Conservation (phyloP, 2,329 filamentous ascomycete species). For the Didymella exigua region DNA sequence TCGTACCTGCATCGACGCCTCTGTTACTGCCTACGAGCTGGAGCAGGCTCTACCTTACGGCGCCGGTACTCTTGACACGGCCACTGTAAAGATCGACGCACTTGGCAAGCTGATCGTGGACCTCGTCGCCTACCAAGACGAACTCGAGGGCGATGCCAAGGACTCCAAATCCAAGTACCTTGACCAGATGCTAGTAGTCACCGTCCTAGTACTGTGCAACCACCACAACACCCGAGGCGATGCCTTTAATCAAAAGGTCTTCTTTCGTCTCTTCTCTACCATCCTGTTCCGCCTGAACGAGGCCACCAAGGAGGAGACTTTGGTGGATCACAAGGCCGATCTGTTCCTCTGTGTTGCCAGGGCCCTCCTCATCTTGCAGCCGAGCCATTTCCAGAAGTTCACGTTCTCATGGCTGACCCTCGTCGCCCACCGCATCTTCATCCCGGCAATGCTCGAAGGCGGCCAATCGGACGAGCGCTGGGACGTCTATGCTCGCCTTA, state of each 20-base stretch:
- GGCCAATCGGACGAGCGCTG: constrained; percentile 68
- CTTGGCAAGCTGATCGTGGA: constrained; percentile 79
- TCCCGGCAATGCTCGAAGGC: constrained; percentile 75
- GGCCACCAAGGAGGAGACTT: constrained; percentile 54
- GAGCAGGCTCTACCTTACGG: constrained; percentile 63
- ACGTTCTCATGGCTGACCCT: constrained; percentile 83
- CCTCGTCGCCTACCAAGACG: constrained; percentile 74
- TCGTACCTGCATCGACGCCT: constrained; percentile 78
- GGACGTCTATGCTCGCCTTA: constrained; percentile 73
- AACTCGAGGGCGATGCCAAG: constrained; percentile 62
- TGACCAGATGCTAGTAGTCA: constrained; percentile 76
- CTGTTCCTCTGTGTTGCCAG: constrained; percentile 75
- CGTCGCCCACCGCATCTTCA: constrained; percentile 81
- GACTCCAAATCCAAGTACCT: constrained; percentile 73
- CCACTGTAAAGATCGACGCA: constrained; percentile 74
- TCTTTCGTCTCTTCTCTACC: constrained; percentile 86
- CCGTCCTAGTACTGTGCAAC: constrained; percentile 80
- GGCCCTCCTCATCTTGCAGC: constrained; percentile 75
- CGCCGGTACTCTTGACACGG: constrained; percentile 63
- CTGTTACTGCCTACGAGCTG: constrained; percentile 78
- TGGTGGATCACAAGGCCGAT: constrained; percentile 64
- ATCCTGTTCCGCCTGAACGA: constrained; percentile 77
- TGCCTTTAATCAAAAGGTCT: constrained; percentile 83
- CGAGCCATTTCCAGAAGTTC: constrained; percentile 79
- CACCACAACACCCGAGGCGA: constrained; percentile 83